A percentile compares a stretch with the other conserved stretches of the same genome.
Conservation (phyloP, 108 stramenopile genomes). For the Chaetoceros muelleri region DNA sequence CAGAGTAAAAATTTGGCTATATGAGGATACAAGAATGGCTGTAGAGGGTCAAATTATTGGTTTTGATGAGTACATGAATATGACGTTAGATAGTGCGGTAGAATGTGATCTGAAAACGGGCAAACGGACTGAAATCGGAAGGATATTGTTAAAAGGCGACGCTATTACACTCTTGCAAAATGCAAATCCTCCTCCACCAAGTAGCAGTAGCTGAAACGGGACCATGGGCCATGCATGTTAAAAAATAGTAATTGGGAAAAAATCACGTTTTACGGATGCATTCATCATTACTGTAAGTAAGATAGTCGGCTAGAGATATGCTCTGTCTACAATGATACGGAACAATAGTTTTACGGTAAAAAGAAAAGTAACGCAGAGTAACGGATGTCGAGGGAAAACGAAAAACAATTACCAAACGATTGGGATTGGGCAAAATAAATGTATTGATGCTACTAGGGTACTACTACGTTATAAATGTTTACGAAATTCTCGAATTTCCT, state of each 20-base stretch:
- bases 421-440: no score
- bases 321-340: not conserved
- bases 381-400: not conserved
- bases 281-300: not conserved
- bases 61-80: conserved; percentile 95
- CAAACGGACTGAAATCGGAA: conserved; percentile 59
- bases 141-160: conserved; percentile 98
- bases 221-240: conserved; percentile 1
- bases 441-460: no score
- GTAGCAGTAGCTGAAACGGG: conserved; percentile 13
- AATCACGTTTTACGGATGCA: conserved; percentile 8
- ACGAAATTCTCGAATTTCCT: conserved; percentile 17
- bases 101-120: conserved; percentile 77
- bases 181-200: conserved; percentile 26
- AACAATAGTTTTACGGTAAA: not conserved
- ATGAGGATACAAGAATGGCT: conserved; percentile 92
- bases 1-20: conserved; percentile 93
- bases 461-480: no score
- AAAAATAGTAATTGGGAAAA: conserved; percentile 1
- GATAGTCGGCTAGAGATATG: not conserved
- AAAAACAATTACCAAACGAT: not conserved
- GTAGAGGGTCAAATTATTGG: conserved; percentile 98
- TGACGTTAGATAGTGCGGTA: conserved; percentile 91
- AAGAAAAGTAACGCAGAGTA: not conserved
- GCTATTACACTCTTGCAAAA: conserved; percentile 92